Evolutionary conservation across 2,329 filamentous ascomycete species (phyloP), one percentile per base, ranked within the genome.

Genomic region (Neofusicoccum umdonicola): DNA sequence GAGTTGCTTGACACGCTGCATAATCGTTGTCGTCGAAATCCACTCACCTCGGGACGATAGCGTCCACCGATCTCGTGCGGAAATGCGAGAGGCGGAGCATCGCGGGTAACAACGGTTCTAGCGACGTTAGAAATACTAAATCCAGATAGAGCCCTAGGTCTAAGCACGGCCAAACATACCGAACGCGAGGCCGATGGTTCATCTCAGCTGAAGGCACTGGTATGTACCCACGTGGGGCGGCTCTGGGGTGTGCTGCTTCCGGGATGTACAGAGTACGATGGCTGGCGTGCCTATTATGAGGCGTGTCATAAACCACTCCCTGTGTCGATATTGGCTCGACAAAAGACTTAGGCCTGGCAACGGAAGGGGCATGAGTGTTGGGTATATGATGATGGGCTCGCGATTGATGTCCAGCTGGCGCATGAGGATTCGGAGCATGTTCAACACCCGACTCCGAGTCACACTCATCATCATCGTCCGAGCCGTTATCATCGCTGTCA

Each of bases 401-500:
- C 44, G 74, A 73, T 62, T 72, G 71, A 64, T 69, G 73, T 6
- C 70, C 73, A 8, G 74, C 69, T 22, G 75, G 73, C 58, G 42
- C 15, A 11, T 45, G 76, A 73, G 69, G 73, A 70, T 8, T 35
- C n/a, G 56, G 31, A 45, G 42, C 56, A n/a, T 60, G 47, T 22
- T 58, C 62, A 5, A 58, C 44, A 35, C 62, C 58, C 12, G 62
- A 48, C 13, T 41, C 45, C 15, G 62, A 63, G 17, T 72, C 68
- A 22, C 69, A 71, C 11, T 68, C 66, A 15, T 62, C 37, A 17
- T 68, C 67, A 37, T 71, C 68, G 41, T 79, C 74, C 63, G 79
- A 79, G 57, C 76, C 77, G 62, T 78, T 71, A 51, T 78, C 78
- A 48, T 85, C 83, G 68, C 87, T 85, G 70, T 87, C 85, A 62